Base-by-base conservation (phyloP, 371 early-diverging fungal genomes). In the Mucor indicus region DNA sequence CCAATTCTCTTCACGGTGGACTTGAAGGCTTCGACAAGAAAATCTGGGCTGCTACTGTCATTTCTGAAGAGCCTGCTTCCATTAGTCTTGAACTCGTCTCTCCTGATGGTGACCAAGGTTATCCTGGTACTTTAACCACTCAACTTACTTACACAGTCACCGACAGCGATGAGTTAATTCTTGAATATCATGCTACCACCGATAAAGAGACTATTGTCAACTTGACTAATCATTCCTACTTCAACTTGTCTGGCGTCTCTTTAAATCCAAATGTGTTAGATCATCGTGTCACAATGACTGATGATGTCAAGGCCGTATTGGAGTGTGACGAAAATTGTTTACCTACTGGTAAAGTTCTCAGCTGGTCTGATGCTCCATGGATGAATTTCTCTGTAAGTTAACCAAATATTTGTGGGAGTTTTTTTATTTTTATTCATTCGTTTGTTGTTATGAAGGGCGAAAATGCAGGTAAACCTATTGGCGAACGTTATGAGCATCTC, bases 291-390 rank as follows among this genome's bases (percentile, higher is more conserved):
- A 53, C 74, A 27, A 76, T 80, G 69, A 53, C 68, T 1, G 53
- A 69, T 19, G 57, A 68, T 31, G 68, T 81, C 31, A 64, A 71
- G 50, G 73, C 72, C 22, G 69, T 72, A 17, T 59, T 85, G 38
- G 80, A 79, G 41, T 43, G 80, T 16, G 77, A 83, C 44, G 54
- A 60, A 1, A 67, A 65, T 38, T 73, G 79, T 30, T 62, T 86
- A 15, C 91, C 91, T 20, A 87, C 89, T 7, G 89, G 91, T 9
- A 58, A 64, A 30, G 37, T 79, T 3, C 42, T 81, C 25, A 57
- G 63, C 22, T 61, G 72, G 42, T 53, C 53, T 42, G 62, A 71
- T 6, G 66, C 45, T 6, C 64, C 72, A 23, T 58, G 62, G 19
- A 69, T 87, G 74, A 74, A 79, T 49, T 86, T 85, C 57, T 56